phyloP scores from a whole-genome alignment of 148 eudicot genomes.

The Camellia sinensis region DNA sequence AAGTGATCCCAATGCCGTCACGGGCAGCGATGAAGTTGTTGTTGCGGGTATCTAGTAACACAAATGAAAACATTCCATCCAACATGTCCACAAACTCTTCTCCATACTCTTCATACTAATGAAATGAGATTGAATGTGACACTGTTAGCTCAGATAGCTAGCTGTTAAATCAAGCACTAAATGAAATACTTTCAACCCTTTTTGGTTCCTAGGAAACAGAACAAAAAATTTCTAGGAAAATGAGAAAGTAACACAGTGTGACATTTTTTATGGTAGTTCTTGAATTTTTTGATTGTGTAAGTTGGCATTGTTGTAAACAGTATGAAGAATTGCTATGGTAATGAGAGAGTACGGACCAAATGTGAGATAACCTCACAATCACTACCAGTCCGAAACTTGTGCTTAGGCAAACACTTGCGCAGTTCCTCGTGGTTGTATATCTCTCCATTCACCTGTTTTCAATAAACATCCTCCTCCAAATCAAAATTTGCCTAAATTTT shows the following conservation, averaged over 20 bases:
- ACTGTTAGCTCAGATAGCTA: not conserved
- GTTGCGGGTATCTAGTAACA: constrained; percentile 75
- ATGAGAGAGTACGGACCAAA: constrained; percentile 44
- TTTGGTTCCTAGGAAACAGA: too few species aligned
- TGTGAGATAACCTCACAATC: constrained; percentile 97
- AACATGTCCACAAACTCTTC: constrained; percentile 85
- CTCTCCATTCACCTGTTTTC: constrained; percentile 74
- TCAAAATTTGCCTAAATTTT: not conserved
- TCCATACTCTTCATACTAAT: constrained; percentile 89
- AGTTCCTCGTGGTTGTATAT: constrained; percentile 83
- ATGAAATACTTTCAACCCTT: too few species aligned
- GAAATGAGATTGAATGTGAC: not conserved
- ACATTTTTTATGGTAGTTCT: not conserved
- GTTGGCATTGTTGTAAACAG: not conserved
- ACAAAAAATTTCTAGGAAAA: not conserved
- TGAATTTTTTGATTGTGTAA: not conserved
- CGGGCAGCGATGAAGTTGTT: constrained; percentile 86
- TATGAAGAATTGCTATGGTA: not conserved
- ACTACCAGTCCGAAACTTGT: constrained; percentile 76
- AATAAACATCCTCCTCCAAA: not conserved
- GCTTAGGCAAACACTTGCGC: constrained; percentile 49
- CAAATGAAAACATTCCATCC: constrained; percentile 93
- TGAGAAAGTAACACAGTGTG: not conserved
- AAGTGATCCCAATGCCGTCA: constrained; percentile 86
- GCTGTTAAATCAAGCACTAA: too few species aligned